phyloP scores from a whole-genome alignment of 2,329 filamentous ascomycete genomes.

The Exophiala viscosa region DNA sequence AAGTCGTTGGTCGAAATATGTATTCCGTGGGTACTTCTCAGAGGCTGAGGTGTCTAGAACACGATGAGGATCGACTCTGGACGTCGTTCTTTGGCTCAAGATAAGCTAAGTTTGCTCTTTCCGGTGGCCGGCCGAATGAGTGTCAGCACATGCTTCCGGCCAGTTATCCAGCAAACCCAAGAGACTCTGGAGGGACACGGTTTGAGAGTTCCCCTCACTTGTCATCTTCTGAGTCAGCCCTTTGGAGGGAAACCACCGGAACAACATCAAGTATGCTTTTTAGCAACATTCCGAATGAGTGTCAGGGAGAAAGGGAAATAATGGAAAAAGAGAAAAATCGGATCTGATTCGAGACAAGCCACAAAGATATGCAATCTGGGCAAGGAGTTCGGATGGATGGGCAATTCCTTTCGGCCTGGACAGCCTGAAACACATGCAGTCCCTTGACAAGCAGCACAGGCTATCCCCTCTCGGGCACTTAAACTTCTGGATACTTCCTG shows the following conservation, averaged over 20 bases:
- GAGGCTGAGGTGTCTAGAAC: no score
- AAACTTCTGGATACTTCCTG: conserved; percentile 1
- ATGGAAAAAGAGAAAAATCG: background rate
- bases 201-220: background rate
- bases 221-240: background rate
- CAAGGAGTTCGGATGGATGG: background rate
- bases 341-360: background rate
- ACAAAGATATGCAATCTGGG: background rate
- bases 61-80: no score
- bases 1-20: no score
- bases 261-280: background rate
- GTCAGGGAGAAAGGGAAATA: background rate
- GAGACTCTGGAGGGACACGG: background rate
- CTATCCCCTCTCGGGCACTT: background rate
- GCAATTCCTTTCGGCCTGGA: background rate
- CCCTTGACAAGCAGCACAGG: background rate
- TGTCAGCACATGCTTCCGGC: background rate
- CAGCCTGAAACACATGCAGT: background rate
- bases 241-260: background rate
- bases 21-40: no score
- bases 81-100: no score
- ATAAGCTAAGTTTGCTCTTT: no score
- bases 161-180: background rate
- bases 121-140: no score
- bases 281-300: background rate